These are phyloP conservation scores for Trichophyton schoenleinii DNA, from an alignment of 2,329 filamentous ascomycete genomes.

Conservation along the genomic window DNA sequence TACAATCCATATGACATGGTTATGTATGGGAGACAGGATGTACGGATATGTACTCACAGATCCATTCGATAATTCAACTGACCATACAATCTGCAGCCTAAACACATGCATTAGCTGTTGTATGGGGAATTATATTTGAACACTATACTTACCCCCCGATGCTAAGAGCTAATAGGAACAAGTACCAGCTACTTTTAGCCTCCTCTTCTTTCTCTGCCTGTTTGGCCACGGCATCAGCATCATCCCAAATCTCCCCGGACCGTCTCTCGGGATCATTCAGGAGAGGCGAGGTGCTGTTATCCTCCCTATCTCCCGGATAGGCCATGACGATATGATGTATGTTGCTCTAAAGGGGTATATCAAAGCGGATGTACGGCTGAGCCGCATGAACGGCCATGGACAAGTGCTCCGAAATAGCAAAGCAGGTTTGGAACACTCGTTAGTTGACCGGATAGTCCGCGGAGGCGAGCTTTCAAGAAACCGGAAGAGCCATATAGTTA, in stretches of 20 bases:
- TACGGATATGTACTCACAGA: constrained; percentile 42
- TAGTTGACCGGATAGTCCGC: no score
- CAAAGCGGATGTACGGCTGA: neutral
- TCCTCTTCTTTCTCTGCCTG: constrained; percentile 41
- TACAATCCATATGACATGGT: neutral
- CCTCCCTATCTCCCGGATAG: constrained; percentile 6
- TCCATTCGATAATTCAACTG: constrained; percentile 84
- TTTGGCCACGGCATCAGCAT: constrained; percentile 18
- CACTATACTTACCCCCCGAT: constrained; percentile 53
- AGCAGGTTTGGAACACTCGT: neutral
- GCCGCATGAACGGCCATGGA: neutral
- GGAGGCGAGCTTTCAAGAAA: neutral
- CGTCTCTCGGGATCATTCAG: constrained; percentile 9
- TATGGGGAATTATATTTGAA: constrained; percentile 4
- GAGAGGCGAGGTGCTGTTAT: constrained; percentile 12
- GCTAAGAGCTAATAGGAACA: constrained; percentile 72
- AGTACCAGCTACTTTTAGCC: constrained; percentile 69
- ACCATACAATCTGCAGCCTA: constrained; percentile 85
- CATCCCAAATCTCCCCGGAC: constrained; percentile 14
- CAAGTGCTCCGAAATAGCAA: neutral
- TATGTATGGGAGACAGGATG: neutral
- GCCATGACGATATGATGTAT: neutral
- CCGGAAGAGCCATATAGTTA: neutral
- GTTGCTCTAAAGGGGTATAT: neutral
- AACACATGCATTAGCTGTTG: neutral